phyloP scores from a whole-genome alignment of 208 protist species.

The Trypanosoma congolense region DNA sequence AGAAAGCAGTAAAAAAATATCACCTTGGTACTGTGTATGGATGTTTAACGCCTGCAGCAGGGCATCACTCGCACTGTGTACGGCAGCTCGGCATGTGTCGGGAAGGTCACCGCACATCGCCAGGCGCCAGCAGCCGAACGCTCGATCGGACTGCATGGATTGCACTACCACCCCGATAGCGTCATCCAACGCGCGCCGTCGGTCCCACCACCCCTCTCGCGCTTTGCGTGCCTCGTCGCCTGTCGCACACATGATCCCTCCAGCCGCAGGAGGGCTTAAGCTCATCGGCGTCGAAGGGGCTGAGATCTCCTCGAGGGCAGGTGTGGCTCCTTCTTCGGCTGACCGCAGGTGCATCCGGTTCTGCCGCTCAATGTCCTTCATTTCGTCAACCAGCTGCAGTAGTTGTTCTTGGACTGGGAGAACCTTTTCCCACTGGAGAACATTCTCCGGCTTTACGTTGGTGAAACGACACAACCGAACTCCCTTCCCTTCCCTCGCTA shows the following conservation, averaged over 20 bases:
- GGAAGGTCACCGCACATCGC: slow-evolving; percentile 35
- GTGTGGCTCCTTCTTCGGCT: neutral
- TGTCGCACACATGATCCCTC: neutral
- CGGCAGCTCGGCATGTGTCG: slow-evolving; percentile 4
- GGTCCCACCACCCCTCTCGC: slow-evolving; percentile 16
- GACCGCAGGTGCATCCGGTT: slow-evolving; percentile 15
- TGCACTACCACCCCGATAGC: slow-evolving; percentile 21
- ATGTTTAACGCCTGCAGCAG: slow-evolving; percentile 15
- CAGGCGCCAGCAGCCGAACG: slow-evolving; percentile 25
- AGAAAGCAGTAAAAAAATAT: slow-evolving; percentile 12
- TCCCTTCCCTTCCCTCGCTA: neutral
- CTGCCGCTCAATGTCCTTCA: slow-evolving; percentile 16
- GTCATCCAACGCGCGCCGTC: slow-evolving; percentile 15
- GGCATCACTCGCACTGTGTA: slow-evolving; percentile 13
- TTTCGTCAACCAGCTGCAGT: slow-evolving; percentile 5
- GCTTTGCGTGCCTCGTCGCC: neutral
- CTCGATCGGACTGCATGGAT: slow-evolving; percentile 29
- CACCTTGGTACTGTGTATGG: slow-evolving; percentile 4
- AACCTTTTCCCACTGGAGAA: slow-evolving; percentile 15
- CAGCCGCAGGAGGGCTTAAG: neutral
- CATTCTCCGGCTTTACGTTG: neutral
- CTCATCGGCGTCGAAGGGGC: too few relatives aligned
- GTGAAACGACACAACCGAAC: slow-evolving; percentile 9
- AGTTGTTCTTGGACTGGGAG: slow-evolving; percentile 6
- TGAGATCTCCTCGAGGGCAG: neutral